A percentile compares a stretch with the other conserved stretches of the same genome.
These are phyloP conservation scores for Talaromyces funiculosus DNA, from an alignment of 2,329 filamentous ascomycete species.

Conservation along the genomic window DNA sequence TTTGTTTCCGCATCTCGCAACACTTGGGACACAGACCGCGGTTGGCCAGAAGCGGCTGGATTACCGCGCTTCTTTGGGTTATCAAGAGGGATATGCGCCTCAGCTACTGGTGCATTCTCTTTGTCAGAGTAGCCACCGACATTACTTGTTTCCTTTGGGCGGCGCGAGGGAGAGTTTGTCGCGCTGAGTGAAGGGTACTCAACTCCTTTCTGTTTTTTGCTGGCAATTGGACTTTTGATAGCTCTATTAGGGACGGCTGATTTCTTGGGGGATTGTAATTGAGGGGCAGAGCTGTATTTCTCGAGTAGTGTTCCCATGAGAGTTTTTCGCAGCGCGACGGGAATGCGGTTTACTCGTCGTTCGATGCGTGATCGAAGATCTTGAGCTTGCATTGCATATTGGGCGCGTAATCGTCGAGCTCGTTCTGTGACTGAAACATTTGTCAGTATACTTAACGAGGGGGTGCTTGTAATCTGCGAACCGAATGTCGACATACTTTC, in stretches of 20 bases:
- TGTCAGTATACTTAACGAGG: background rate
- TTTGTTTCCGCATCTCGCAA: constrained; percentile 47
- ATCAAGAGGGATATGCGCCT: constrained; percentile 48
- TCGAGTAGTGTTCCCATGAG: constrained; percentile 76
- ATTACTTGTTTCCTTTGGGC: constrained; percentile 46
- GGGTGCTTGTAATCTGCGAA: background rate
- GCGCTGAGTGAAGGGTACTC: constrained; percentile 24
- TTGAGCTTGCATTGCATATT: constrained; percentile 83
- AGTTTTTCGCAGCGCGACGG: constrained; percentile 67
- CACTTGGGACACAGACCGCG: constrained; percentile 40
- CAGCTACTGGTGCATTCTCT: constrained; percentile 56
- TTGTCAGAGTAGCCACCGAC: constrained; percentile 64
- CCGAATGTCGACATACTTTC: constrained; percentile 58
- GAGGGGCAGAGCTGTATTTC: constrained; percentile 37
- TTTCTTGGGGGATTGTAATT: constrained; percentile 27
- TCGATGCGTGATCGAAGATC: constrained; percentile 81
- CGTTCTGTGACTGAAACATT: constrained; percentile 73
- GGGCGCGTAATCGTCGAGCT: constrained; percentile 77
- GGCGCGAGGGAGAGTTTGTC: constrained; percentile 25
- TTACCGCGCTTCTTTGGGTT: constrained; percentile 65
- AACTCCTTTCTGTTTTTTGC: constrained; percentile 26
- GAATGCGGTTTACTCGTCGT: constrained; percentile 88
- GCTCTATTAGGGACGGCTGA: constrained; percentile 26
- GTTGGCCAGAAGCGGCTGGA: constrained; percentile 33
- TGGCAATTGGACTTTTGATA: constrained; percentile 20